A percentile compares a stretch with the other conserved stretches of the same genome.
Evolutionary conservation across 352 stramenopile genomes (phyloP).

Genomic region (Halophytophthora polymorphica): DNA sequence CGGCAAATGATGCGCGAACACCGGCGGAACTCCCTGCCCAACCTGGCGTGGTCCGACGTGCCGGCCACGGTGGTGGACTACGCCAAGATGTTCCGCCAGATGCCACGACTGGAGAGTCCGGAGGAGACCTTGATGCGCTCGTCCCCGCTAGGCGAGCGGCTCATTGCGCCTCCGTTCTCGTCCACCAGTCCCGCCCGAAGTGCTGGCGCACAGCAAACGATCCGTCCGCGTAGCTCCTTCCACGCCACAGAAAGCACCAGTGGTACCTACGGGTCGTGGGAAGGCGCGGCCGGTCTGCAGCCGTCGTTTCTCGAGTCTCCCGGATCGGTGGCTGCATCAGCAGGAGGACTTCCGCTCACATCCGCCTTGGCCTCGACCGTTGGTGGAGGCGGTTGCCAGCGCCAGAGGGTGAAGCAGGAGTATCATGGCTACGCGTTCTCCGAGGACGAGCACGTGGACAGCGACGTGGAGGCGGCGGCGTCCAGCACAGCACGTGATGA

Average conservation of each 20-base stretch:
- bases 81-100: conserved; percentile 40
- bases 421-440: conserved; percentile 83
- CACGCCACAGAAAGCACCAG: conserved; percentile 22
- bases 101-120: conserved; percentile 43
- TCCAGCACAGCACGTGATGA: conserved; percentile 18
- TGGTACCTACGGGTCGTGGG: conserved; percentile 10
- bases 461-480: conserved; percentile 52
- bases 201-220: conserved; percentile 17
- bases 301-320: conserved; percentile 19
- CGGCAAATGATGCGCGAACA: conserved; percentile 46
- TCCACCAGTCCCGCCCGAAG: conserved; percentile 2
- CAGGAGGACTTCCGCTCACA: not conserved
- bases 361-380: not conserved
- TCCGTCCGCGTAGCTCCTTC: conserved; percentile 62
- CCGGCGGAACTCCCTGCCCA: conserved; percentile 9
- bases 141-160: conserved; percentile 50
- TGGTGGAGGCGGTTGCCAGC: conserved; percentile 2
- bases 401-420: conserved; percentile 8
- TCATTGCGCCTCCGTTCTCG: conserved; percentile 38
- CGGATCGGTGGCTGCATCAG: conserved; percentile 10
- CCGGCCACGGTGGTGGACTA: conserved; percentile 51
- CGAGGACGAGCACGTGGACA: conserved; percentile 73
- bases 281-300: conserved; percentile 9
- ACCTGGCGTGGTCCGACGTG: conserved; percentile 33
- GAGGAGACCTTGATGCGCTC: conserved; percentile 56